Base-by-base conservation (phyloP, 805 yeast species). In the Pichia nanzhaoensis region DNA sequence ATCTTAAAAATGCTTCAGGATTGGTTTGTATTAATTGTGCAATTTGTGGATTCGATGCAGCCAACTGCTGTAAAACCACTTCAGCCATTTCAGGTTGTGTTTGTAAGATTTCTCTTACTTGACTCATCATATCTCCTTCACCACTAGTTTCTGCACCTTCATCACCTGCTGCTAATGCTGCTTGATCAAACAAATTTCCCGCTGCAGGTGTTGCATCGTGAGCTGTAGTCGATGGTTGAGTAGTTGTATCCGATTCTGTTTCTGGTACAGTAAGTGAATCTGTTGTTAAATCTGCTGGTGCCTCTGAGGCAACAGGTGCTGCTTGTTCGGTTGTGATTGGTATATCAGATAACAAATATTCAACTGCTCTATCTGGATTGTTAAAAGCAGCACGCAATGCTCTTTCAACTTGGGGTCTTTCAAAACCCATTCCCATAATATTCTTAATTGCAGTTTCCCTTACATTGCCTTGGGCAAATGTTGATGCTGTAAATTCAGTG, bases 291-390 rank as follows among this genome's bases (percentile, higher is more conserved):
- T 48, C 56, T 14, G 55, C 59, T 9, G 61, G 41, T 4, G 47
- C 57, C n/a, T 52, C 40, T 6, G 49, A 12, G 53, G 30, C 44
- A 18, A 30, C 32, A 13, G 53, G 49, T 8, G 54, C 42, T 16
- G 42, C 44, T 13, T 37, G 45, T 14, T 42, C 47, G 7, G 47
- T 44, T n/a, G 53, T 43, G 7, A 20, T 57, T 53, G 21, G 59
- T 37, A 91, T 77, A 3, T 97, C 98, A 39, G 90, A 87, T 52
- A 93, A 69, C 41, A 93, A 71, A 63, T 91, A 90, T 63, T 93
- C 99, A 13, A 93, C 98, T 0, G 99, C 99, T 57, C 99, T 80
- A 62, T 91, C 98, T 18, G 99, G 98, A 66, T 93, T 90, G 68
- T 91, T 91, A 69, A 80, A 93, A 1, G 99, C 98, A 14, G 96